Percentiles rank a stretch among this genome's conserved stretches.
These are phyloP conservation scores for Rhododendron williamsianum DNA, from an alignment of 148 eudicot genomes.

Conservation along the genomic window DNA sequence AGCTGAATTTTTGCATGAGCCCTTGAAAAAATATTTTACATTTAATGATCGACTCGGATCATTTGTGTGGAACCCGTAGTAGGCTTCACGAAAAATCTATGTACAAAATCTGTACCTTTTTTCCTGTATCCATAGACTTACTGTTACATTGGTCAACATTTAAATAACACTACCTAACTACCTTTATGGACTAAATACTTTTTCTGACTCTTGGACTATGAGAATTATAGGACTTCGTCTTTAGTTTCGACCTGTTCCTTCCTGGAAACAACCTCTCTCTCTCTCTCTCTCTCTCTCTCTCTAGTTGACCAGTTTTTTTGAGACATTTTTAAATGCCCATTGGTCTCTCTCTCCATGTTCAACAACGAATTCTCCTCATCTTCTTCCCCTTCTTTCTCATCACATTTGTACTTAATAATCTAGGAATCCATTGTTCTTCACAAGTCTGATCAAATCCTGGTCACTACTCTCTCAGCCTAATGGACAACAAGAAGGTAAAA, in stretches of 20 bases:
- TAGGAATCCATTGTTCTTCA: background rate
- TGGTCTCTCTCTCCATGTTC: background rate
- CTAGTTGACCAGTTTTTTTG: background rate
- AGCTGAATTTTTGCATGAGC: too few relatives aligned
- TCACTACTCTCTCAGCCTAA: background rate
- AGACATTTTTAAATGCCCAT: background rate
- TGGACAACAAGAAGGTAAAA: slow-evolving; percentile 11
- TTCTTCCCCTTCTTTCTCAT: background rate
- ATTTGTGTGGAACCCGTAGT: too few relatives aligned
- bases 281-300: background rate
- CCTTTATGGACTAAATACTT: background rate
- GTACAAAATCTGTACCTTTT: too few relatives aligned
- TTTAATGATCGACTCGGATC: too few relatives aligned
- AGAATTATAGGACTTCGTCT: background rate
- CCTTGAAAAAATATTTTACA: too few relatives aligned
- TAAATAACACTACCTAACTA: too few relatives aligned
- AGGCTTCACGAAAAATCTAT: too few relatives aligned
- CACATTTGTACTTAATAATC: background rate
- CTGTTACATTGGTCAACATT: too few relatives aligned
- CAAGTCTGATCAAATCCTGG: background rate
- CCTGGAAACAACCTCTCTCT: background rate
- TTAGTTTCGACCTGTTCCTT: background rate
- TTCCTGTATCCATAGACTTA: too few relatives aligned
- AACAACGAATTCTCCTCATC: too few relatives aligned
- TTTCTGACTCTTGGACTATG: background rate